Percentiles rank a stretch among this genome's conserved stretches.
These are phyloP conservation scores for Penicillium sp. DNA, from an alignment of 2,329 filamentous ascomycete genomes.

Conservation along the genomic window DNA sequence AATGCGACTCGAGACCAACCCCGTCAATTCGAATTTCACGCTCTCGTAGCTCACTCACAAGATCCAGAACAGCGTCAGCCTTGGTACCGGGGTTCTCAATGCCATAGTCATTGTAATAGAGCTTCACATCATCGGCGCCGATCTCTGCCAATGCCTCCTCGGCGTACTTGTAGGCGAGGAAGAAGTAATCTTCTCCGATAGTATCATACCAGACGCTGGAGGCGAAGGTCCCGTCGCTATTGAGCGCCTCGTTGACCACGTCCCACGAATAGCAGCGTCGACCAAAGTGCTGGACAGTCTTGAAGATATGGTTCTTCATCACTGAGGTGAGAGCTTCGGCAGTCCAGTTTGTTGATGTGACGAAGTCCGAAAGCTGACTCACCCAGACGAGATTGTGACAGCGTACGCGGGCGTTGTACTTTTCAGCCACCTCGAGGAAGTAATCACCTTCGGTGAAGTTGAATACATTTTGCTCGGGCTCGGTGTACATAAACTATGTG, in stretches of 20 bases:
- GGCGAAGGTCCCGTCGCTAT: constrained; percentile 43
- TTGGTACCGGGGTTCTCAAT: constrained; percentile 39
- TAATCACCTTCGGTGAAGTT: constrained; percentile 57
- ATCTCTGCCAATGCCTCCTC: constrained; percentile 21
- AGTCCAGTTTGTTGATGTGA: constrained; percentile 53
- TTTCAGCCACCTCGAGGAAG: constrained; percentile 36
- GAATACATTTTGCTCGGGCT: constrained; percentile 57
- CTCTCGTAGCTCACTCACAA: constrained; percentile 33
- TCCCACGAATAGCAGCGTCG: constrained; percentile 32
- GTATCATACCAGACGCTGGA: constrained; percentile 40
- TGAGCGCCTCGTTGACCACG: constrained; percentile 37
- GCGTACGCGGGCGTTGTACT: constrained; percentile 48
- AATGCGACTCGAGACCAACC: constrained; percentile 49
- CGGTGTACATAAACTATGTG: constrained; percentile 41
- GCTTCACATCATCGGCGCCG: constrained; percentile 23
- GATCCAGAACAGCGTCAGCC: constrained; percentile 28
- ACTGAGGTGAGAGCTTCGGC: constrained; percentile 54
- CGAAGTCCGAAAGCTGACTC: constrained; percentile 38
- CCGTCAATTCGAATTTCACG: constrained; percentile 46
- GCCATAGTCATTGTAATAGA: constrained; percentile 45
- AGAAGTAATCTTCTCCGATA: constrained; percentile 30
- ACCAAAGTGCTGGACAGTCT: constrained; percentile 26
- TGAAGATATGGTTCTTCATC: constrained; percentile 45
- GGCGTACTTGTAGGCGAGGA: constrained; percentile 43
- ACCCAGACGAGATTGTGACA: not conserved